Base-by-base conservation (phyloP, 345 rosid genomes). In the Ailanthus altissimus region DNA sequence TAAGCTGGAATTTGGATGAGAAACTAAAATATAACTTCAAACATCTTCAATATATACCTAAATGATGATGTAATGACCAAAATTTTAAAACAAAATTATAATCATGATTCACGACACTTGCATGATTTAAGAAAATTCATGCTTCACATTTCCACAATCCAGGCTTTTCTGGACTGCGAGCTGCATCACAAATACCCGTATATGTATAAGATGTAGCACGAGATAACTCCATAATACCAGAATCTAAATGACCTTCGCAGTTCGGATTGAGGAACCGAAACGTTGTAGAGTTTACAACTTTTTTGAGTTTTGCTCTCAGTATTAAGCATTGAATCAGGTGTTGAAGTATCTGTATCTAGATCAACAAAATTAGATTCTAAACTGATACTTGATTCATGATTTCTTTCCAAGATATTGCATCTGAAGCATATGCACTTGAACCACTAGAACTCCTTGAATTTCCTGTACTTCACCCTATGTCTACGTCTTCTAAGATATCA, bases 71-170 rank as follows among this genome's bases (percentile, higher is more conserved):
- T 4, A 38, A 42, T 7, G 63, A 11, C 47, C n/a, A 54, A 21
- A 40, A 63, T 38, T 12, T 21, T 18, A 12, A 21, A 56, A 18
- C 20, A 46, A 32, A 32, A 57, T 43, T 36, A 5, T 64, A 49
- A 10, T 70, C 75, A 26, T 12, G 28, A 45, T 26, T 65, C 40
- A 59, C 21, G 28, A 56, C 68, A 82, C 97, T 86, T 90, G 92
- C 99, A 1, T 90, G 90, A 85, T 93, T 93, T 84, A 93, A 66
- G 74, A 93, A 81, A 66, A 94, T 91, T 85, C 98, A 93, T 5
- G 81, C 85, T 66, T 70, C 83, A 87, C 99, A 96, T 75, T 83
- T 84, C 98, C 97, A 96, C 91, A 72, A 76, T 8, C 81, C 81
- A 69, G 78, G 43, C 73, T 86, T 90, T 50, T 70, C 81, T 66